Evolutionary conservation across 1,139 yeast genomes (phyloP), one percentile per base, ranked within the genome.

Genomic region (Magnusiomyces magnusii): DNA sequence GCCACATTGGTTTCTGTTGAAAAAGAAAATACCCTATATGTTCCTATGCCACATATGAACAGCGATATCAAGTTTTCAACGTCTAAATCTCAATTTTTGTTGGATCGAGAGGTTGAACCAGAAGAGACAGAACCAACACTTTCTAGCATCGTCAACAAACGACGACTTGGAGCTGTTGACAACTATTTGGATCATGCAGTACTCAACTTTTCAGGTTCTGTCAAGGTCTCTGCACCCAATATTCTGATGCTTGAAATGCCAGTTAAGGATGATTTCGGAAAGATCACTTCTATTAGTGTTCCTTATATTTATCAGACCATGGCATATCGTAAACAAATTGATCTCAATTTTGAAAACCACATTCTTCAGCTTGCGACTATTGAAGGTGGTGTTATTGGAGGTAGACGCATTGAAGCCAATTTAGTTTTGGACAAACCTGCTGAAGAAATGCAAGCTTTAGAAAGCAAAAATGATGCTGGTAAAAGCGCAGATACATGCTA

Each of bases 321-420:
- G 60, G 66, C 73, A 28, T 76, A 75, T 65, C 70, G 83, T 54
- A 73, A 80, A 42, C 81, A 78, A 60, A 68, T 80, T 53, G 81
- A 78, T 59, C 75, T 80, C 58, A 64, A 67, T 28, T 78, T 68
- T 60, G 65, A 69, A 2, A 68, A 68, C 19, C 71, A 75, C 42
- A 66, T 77, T 56, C 71, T 81, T 15, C 82, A 80, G 64, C 72
- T 79, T 58, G 75, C 78, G 59, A 67, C 76, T n/a, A 74, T 80
- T 21, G 86, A 83, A 63, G 85, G 86, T 1, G 87, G 86, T 1
- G 69, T 75, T 17, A 70, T 80, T 51, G 85, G 85, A 1, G 87
- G 86, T 0, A 71, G 82, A 49, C 71, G 75, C 56, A 62, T 75
- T 24, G 87, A 83, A 63, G 76, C 81, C 13, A 75, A 74, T 60